phyloP scores from a whole-genome alignment of 768 basidiomycete genomes.

The Tylopilus felleus region DNA sequence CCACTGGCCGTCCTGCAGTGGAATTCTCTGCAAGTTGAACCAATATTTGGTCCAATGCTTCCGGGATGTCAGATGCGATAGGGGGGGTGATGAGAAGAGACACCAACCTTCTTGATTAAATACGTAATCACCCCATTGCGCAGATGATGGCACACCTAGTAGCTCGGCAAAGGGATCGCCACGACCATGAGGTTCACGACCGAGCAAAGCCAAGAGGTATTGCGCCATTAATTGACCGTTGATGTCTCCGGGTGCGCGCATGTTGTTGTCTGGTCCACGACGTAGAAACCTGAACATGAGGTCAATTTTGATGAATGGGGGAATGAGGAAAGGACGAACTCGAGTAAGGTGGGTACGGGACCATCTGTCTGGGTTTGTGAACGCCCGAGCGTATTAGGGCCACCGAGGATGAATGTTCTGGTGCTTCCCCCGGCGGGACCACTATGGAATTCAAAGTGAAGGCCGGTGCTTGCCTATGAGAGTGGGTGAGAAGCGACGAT shows the following conservation, averaged over 20 bases:
- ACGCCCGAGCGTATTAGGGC: slow-evolving; percentile 26
- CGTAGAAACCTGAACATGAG: slow-evolving; percentile 34
- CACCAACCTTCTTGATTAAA: slow-evolving; percentile 81
- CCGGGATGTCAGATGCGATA: slow-evolving; percentile 6
- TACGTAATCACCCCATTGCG: slow-evolving; percentile 87
- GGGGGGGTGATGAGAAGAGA: neutral
- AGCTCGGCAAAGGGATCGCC: slow-evolving; percentile 45
- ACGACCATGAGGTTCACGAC: slow-evolving; percentile 26
- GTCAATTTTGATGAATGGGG: neutral
- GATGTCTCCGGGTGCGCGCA: slow-evolving; percentile 39
- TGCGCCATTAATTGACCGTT: slow-evolving; percentile 66
- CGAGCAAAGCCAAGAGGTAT: slow-evolving; percentile 63
- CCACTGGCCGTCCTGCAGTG: slow-evolving; percentile 69
- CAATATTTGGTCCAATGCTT: slow-evolving; percentile 82
- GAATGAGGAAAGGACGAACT: slow-evolving; percentile 37
- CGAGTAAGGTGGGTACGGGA: slow-evolving; percentile 44
- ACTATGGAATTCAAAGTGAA: slow-evolving; percentile 37
- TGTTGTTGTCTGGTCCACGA: slow-evolving; percentile 21
- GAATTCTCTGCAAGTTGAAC: slow-evolving; percentile 84
- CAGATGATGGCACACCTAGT: slow-evolving; percentile 45
- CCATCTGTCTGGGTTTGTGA: slow-evolving; percentile 28
- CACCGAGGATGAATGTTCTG: slow-evolving; percentile 38
- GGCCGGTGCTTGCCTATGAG: slow-evolving; percentile 19
- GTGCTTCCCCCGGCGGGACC: slow-evolving; percentile 26
- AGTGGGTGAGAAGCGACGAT: neutral